Base-by-base conservation (phyloP, 805 yeast species). In the Yarrowia keelungensis region DNA sequence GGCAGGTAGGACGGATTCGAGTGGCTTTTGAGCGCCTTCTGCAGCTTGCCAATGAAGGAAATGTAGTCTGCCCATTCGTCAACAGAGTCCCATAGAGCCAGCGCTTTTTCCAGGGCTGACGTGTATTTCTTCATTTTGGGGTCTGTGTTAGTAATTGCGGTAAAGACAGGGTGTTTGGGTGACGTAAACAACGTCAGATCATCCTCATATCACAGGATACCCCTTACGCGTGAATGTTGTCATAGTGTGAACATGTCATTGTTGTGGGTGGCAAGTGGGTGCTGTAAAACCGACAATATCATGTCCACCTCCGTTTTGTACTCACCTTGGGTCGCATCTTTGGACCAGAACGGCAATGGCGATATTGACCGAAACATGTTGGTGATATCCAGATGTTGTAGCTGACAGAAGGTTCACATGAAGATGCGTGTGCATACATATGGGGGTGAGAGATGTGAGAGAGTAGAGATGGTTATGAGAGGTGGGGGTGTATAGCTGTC, bases 21-120 rank as follows among this genome's bases (percentile, higher is more conserved):
- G 73, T 76, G 83, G 22, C 80, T 78, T 69, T 84, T 85, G 49
- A 93, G 78, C 0, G 96, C 88, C 76, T 92, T 91, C 69, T 87
- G 87, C 7, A 96, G 83, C 70, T 90, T 86, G 1, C 94, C 87
- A 54, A 96, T 81, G 76, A 91, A 93, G 26, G 98, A 89, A 69
- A 95, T 95, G 76, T 94, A 92, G 76, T 95, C 99, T 14, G 99
- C 98, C 99, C 99, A 95, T 80, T 95, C 99, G 41, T 87, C 90
- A 1, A 92, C 89, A 1, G 90, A 80, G 66, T 91, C 97, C 80
- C 94, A 94, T 19, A 86, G 82, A 8, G 85, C 83, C 26, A 95
- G 80, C 0, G 95, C 91, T 72, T 88, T 85, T 66, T 90, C 94
- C 12, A 94, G 84, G 69, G 84, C 87, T n/a, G 85, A 81, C 22